These are phyloP conservation scores for Fusarium ramigenum DNA, from an alignment of 2,329 filamentous ascomycete genomes.

Conservation along the genomic window DNA sequence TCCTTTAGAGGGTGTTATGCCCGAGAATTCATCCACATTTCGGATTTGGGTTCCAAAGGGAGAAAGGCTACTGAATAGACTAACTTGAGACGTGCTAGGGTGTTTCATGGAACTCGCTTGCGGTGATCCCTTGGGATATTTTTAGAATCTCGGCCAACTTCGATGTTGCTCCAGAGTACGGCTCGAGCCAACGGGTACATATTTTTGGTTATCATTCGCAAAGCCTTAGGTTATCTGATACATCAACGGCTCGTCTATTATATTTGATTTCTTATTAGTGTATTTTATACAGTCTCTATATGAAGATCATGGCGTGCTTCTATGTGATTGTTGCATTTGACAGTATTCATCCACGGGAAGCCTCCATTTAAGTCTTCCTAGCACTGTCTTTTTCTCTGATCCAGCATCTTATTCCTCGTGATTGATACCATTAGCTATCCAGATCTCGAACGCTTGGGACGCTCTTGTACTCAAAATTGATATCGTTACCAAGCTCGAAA, in stretches of 20 bases:
- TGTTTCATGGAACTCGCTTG: background rate
- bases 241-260: no score
- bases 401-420: accelerated
- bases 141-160: background rate
- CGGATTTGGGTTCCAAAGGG: accelerated
- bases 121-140: background rate
- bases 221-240: accelerated
- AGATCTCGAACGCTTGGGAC: background rate
- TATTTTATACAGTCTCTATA: background rate
- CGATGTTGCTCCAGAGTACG: no score
- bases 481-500: background rate
- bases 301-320: background rate
- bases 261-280: background rate
- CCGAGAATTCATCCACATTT: background rate
- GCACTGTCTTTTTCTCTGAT: accelerated
- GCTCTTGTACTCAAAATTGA: background rate
- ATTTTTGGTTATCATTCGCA: background rate
- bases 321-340: background rate
- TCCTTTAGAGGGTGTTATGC: background rate
- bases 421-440: background rate
- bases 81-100: background rate
- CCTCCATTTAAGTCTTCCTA: background rate
- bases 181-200: no score
- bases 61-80: background rate
- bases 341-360: background rate